These are phyloP conservation scores for Rhizoclosmatium globosum DNA, from an alignment of 192 early-diverging fungal species.

Conservation along the genomic window DNA sequence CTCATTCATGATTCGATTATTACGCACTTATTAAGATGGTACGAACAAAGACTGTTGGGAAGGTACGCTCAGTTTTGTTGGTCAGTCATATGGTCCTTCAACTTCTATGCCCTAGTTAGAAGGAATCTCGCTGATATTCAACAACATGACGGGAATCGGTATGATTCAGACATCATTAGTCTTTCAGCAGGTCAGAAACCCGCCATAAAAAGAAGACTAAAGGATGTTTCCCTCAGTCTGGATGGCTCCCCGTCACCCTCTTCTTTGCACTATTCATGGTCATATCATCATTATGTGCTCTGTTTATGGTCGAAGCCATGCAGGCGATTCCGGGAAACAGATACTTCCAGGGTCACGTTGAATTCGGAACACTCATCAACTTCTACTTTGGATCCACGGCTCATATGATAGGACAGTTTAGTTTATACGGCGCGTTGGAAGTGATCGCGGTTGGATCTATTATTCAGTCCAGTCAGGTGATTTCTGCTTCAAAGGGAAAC, in stretches of 20 bases:
- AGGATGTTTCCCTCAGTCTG: constrained; percentile 13
- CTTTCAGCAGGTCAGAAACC: constrained; percentile 20
- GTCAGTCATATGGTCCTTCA: too few species aligned
- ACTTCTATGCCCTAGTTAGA: too few species aligned
- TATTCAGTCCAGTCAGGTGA: constrained; percentile 55
- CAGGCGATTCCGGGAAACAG: constrained; percentile 66
- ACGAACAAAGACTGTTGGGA: constrained; percentile 15
- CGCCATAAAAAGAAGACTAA: neutral
- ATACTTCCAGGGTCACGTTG: constrained; percentile 65
- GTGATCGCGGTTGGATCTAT: constrained; percentile 55
- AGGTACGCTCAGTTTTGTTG: too few species aligned
- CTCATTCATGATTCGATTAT: too few species aligned
- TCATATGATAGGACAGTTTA: constrained; percentile 56
- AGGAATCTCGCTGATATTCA: constrained; percentile 29
- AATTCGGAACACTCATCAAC: constrained; percentile 65
- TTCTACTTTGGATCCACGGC: constrained; percentile 59
- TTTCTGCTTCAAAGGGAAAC: constrained; percentile 7
- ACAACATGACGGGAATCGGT: constrained; percentile 35
- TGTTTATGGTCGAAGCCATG: constrained; percentile 69
- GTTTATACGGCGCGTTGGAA: constrained; percentile 59
- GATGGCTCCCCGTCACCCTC: constrained; percentile 39
- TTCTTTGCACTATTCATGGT: constrained; percentile 48
- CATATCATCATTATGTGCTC: constrained; percentile 53
- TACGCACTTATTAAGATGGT: too few species aligned
- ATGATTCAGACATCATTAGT: constrained; percentile 20